A percentile compares a stretch with the other conserved stretches of the same genome.
Conservation (phyloP, 768 basidiomycete species). For the Tremella fuciformis region DNA sequence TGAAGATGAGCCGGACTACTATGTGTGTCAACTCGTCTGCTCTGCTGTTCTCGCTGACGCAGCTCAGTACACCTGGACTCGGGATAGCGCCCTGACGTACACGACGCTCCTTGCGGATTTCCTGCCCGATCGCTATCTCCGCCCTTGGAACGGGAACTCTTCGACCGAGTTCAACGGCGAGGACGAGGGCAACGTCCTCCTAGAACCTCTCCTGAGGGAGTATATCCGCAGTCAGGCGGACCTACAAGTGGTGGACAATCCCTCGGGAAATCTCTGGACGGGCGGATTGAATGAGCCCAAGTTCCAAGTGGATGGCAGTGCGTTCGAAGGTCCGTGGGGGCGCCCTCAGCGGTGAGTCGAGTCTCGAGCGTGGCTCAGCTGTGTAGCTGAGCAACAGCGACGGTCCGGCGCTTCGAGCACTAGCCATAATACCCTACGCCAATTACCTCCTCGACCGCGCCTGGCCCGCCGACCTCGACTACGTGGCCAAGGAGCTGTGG, state of each 20-base stretch:
- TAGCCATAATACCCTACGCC: slow-evolving; percentile 49
- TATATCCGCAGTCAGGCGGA: slow-evolving; percentile 40
- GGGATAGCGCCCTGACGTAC: slow-evolving; percentile 47
- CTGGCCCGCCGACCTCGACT: slow-evolving; percentile 32
- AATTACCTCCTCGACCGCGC: slow-evolving; percentile 44
- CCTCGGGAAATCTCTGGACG: slow-evolving; percentile 39
- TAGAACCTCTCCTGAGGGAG: slow-evolving; percentile 38
- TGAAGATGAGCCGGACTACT: slow-evolving; percentile 48
- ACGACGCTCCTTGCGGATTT: slow-evolving; percentile 34
- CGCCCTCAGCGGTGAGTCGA: slow-evolving; percentile 47
- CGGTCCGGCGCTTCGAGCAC: slow-evolving; percentile 49
- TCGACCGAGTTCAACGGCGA: not conserved
- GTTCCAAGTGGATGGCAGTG: slow-evolving; percentile 43
- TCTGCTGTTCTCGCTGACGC: slow-evolving; percentile 4
- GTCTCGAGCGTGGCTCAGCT: not conserved
- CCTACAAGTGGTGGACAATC: slow-evolving; percentile 42
- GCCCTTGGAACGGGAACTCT: slow-evolving; percentile 17
- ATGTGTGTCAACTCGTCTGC: slow-evolving; percentile 21
- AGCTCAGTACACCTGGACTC: slow-evolving; percentile 49
- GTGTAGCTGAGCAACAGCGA: slow-evolving; percentile 30
- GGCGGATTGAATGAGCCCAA: slow-evolving; percentile 53
- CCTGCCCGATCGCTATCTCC: slow-evolving; percentile 20
- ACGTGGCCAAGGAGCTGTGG: slow-evolving; percentile 41
- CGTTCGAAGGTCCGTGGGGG: slow-evolving; percentile 49
- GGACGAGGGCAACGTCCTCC: not conserved